Evolutionary conservation across 805 yeast genomes (phyloP), one percentile per base, ranked within the genome.

Genomic region (Ogataea dorogensis): DNA sequence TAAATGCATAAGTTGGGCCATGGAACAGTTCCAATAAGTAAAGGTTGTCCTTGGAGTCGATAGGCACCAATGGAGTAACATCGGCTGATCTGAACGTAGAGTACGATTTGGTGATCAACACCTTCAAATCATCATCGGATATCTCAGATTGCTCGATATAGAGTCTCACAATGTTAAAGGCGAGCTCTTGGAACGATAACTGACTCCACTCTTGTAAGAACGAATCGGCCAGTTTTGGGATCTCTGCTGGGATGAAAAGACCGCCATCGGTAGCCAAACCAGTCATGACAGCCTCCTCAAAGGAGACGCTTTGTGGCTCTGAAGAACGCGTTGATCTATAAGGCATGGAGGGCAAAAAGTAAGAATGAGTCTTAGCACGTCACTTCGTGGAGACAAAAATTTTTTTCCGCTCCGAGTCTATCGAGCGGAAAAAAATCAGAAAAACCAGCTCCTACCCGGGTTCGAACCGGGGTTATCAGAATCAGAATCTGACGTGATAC

Each of bases 1-100:
- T 93, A 73, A 93, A 93, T 11, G 99, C 99, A 58, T 91, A 93
- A 4, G 99, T 93, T 47, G 99, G 99, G 23, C 99, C 99, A 59
- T 93, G 99, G 79, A 93, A 93, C 42, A 93, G 72, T 65, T 93
- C 99, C 54, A 93, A 71, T 38, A 93, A 66, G 58, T 86, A 82
- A 43, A 91, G 66, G 40, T 77, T 73, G 31, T 75, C 68, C 39
- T 67, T 54, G 42, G 84, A 74, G 34, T 82, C 70, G 17, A 64
- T 51, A 25, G 63, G 62, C 21, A 70, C 75, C 31, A 88, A 63
- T 17, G 99, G 99, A 13, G 98, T 89, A 32, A 93, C 86, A n/a
- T 85, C 84, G 6, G 68, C 56, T n/a, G 82, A 63, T 63, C 97
- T 80, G 74, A 93, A 93, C 20, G 97, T 87, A 19, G 96, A 76